Base-by-base conservation (phyloP, 148 eudicot genomes). In the Cornus florida region DNA sequence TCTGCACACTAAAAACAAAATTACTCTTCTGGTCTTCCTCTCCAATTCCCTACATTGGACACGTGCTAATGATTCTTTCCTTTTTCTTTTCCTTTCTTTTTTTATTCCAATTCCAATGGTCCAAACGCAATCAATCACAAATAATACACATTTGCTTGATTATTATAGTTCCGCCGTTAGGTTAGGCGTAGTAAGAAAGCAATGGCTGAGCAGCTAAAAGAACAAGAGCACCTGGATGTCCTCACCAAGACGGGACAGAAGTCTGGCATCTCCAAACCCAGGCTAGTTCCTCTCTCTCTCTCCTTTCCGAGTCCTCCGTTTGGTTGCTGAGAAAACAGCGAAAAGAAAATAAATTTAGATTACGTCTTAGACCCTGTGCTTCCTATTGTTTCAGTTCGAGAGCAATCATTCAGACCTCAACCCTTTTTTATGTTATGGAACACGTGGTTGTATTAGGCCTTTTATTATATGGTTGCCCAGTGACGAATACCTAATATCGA, bases 231-330 rank as follows among this genome's bases (percentile, higher is more conserved):
- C 72, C 67, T 90, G n/a, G 92, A 90, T 28, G 87, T 90, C 70
- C 89, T 88, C 48, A 86, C 86, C 31, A 86, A 84, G 78, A 57
- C 86, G 10, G 90, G 90, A 46, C 80, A 83, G 17, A 86, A 84
- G 46, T 88, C 89, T n/a, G 90, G 92, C 59, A 11, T 79, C 74
- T 77, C 88, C 62, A 90, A 90, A 71, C 84, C 83, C 81, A 90
- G 91, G 92, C 82, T 56, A n/a, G 32, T 69, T 67, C 68, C 68
- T 33, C 9, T 72, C 71, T 71, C 9, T 50, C 9, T 67, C 33
- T 46, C 10, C 10, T n/a, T 50, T 9, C 7, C 3, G 59, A 48
- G 53, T 11, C 7, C 53, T 41, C 16, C 14, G 23, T 65, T 50
- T 11, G 38, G 11, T 28, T 78, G 48, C 48, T 43, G 17, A 67